These are phyloP conservation scores for Keithomyces neogunnii DNA, from an alignment of 2,329 filamentous ascomycete species.

Conservation along the genomic window DNA sequence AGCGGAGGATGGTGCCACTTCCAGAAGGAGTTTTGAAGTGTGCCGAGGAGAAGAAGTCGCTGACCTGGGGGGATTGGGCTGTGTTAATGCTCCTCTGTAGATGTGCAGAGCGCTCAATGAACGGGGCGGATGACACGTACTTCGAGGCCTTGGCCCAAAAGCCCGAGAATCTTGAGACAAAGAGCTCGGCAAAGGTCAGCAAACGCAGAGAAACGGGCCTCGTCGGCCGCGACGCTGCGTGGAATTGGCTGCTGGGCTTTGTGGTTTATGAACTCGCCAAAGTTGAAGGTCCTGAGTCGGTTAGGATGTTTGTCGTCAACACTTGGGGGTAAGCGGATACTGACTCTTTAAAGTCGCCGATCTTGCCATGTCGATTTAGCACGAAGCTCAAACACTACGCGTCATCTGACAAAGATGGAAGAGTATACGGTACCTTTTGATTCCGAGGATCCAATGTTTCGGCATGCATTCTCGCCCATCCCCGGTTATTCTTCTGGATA, in stretches of 20 bases:
- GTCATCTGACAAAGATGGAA: not conserved
- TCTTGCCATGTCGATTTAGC: constrained; percentile 30
- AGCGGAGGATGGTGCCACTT: constrained; percentile 54
- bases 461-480: constrained; percentile 81
- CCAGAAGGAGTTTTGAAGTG: constrained; percentile 36
- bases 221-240: constrained; percentile 47
- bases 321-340: constrained; percentile 9
- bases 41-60: constrained; percentile 45
- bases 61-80: constrained; percentile 23
- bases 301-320: constrained; percentile 2
- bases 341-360: constrained; percentile 84
- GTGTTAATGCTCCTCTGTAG: not conserved
- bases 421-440: constrained; percentile 52
- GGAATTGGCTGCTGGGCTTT: constrained; percentile 74
- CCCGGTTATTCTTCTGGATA: constrained; percentile 74
- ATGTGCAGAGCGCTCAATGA: not conserved
- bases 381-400: not conserved
- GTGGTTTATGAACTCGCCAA: constrained; percentile 64
- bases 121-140: constrained; percentile 29
- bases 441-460: constrained; percentile 81
- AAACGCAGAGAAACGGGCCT: constrained; percentile 58
- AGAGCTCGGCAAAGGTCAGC: constrained; percentile 61
- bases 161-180: constrained; percentile 62
- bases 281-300: constrained; percentile 73
- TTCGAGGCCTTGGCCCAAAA: constrained; percentile 71